phyloP scores from a whole-genome alignment of 106 monocot genomes.

The Dendrobium nobile region DNA sequence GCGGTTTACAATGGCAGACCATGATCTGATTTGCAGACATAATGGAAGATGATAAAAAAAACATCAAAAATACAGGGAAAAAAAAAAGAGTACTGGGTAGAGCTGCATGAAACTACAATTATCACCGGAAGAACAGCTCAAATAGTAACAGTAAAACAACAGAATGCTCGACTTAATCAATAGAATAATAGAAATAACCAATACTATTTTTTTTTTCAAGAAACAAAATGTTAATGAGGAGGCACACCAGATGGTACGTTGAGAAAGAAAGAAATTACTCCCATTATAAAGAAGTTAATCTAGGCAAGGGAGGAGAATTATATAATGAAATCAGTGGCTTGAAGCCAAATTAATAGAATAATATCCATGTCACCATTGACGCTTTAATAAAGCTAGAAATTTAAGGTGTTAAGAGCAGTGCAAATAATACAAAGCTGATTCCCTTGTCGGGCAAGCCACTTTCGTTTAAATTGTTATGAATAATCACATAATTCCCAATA shows the following conservation, averaged over 20 bases:
- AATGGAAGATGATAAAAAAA: neutral
- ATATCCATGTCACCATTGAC: neutral
- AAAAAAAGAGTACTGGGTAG: neutral
- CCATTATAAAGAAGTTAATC: neutral
- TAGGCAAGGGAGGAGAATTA: neutral
- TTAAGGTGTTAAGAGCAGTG: neutral
- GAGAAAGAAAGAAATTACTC: neutral
- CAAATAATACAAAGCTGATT: neutral
- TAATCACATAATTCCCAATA: neutral
- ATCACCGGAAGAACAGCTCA: neutral
- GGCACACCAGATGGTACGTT: neutral
- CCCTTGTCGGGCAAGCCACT: neutral
- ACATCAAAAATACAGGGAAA: neutral
- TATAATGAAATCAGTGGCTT: neutral
- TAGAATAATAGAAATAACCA: neutral
- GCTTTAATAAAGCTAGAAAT: neutral
- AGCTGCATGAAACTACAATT: neutral
- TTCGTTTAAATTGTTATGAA: neutral
- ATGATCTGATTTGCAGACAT: conserved; percentile 47
- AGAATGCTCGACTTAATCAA: neutral
- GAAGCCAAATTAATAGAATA: neutral
- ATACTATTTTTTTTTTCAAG: neutral
- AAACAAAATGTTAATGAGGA: neutral
- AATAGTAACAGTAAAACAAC: neutral
- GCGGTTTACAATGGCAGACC: conserved; percentile 87